These are phyloP conservation scores for Skeletonema costatum DNA, from an alignment of 108 stramenopile species.

Conservation along the genomic window DNA sequence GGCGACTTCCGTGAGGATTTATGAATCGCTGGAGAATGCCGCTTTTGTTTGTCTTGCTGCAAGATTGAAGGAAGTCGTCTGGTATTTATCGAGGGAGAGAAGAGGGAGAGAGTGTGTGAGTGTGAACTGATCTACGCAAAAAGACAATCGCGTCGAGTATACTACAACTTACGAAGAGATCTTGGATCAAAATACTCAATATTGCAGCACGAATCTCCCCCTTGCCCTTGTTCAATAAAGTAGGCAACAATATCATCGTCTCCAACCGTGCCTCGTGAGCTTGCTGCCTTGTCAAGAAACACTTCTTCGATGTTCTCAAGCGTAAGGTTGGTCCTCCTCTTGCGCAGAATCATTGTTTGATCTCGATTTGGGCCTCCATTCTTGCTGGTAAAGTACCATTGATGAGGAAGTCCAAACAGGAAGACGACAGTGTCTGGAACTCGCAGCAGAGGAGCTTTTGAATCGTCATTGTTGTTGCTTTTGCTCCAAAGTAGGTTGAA, in stretches of 20 bases:
- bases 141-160: neutral
- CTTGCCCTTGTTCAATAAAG: constrained; percentile 55
- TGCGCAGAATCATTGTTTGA: constrained; percentile 63
- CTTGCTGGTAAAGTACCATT: constrained; percentile 86
- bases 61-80: constrained; percentile 68
- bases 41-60: constrained; percentile 64
- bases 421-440: constrained; percentile 87
- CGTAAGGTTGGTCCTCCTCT: constrained; percentile 81
- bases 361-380: constrained; percentile 43
- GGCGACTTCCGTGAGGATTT: constrained; percentile 64
- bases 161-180: constrained; percentile 40
- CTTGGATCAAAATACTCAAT: constrained; percentile 86
- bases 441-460: constrained; percentile 18
- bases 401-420: constrained; percentile 81
- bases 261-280: constrained; percentile 18
- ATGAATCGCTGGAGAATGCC: constrained; percentile 85
- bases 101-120: neutral
- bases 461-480: constrained; percentile 8
- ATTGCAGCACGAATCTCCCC: constrained; percentile 25
- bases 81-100: neutral
- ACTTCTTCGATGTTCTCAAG: constrained; percentile 85
- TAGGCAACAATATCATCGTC: constrained; percentile 75
- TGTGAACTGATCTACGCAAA: neutral
- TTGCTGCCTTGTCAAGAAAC: constrained; percentile 63
- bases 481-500: constrained; percentile 78